phyloP scores from a whole-genome alignment of 2,329 filamentous ascomycete species.

The Pseudogymnoascus sp. region DNA sequence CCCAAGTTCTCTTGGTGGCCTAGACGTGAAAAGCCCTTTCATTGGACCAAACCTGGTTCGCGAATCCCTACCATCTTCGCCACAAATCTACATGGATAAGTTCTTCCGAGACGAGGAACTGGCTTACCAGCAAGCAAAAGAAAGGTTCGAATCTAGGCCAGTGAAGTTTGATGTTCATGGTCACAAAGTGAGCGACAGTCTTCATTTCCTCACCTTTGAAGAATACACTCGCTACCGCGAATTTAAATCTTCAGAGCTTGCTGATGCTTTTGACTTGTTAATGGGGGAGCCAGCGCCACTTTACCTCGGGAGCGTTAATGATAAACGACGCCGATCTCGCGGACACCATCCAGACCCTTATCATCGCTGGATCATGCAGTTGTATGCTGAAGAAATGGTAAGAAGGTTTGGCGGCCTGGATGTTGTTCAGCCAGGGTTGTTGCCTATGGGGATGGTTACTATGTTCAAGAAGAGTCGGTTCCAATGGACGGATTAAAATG shows the following conservation, averaged over 20 bases:
- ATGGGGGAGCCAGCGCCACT: constrained; percentile 21
- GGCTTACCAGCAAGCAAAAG: constrained; percentile 27
- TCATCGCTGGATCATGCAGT: constrained; percentile 29
- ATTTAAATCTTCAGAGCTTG: constrained; percentile 24
- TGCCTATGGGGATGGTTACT: constrained; percentile 31
- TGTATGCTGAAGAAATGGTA: constrained; percentile 32
- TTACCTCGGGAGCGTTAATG: constrained; percentile 17
- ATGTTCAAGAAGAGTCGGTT: constrained; percentile 29
- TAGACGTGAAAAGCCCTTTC: constrained; percentile 32
- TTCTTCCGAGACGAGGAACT: constrained; percentile 26
- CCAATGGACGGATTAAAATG: constrained; percentile 28
- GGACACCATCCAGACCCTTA: constrained; percentile 20
- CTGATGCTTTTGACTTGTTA: constrained; percentile 24
- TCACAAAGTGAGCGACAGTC: constrained; percentile 16
- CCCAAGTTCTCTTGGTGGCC: constrained; percentile 30
- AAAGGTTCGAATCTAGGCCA: constrained; percentile 24
- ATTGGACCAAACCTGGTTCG: constrained; percentile 26
- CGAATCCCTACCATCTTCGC: constrained; percentile 16
- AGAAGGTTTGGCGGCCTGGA: constrained; percentile 30
- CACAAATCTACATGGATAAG: constrained; percentile 20
- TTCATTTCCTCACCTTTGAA: constrained; percentile 31
- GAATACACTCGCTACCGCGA: constrained; percentile 31
- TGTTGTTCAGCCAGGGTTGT: constrained; percentile 31
- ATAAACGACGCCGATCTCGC: constrained; percentile 14
- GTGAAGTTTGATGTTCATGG: constrained; percentile 10